Base-by-base conservation (phyloP, 192 early-diverging fungal species). In the Phlyctochytrium planicorne region DNA sequence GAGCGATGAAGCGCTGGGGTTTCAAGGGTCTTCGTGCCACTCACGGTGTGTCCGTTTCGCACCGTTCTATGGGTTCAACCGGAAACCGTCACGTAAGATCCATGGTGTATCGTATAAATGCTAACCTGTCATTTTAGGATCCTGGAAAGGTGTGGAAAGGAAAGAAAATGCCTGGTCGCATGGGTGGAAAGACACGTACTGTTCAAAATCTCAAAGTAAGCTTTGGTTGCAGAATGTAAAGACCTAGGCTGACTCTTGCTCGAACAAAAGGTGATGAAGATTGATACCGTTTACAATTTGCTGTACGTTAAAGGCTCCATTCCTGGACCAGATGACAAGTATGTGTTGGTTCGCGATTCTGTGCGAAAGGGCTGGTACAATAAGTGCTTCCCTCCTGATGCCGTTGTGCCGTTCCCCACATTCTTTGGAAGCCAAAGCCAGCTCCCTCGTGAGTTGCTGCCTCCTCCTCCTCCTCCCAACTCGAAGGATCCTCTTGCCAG, bases 111-210 rank as follows among this genome's bases (percentile, higher is more conserved):
- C n/a, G n/a, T n/a, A n/a, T n/a, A n/a, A n/a, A n/a, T n/a, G n/a
- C 30, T 61, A 6, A 31, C 25, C 31, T 23, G 24, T 10, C 20
- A 66, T 62, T n/a, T 52, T 53, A 85, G 74, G 82, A 87, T 68
- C 96, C 96, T 40, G 92, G 93, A 25, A 89, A 86, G 57, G 93
- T 97, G 50, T 95, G 91, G 72, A 92, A 92, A 67, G 96, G 96
- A 23, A 98, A 94, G 82, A 98, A 98, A 71, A 98, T 98, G 96
- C 88, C 95, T 23, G 96, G 96, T 52, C 88, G 91, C 27, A 92
- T 98, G 89, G 96, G 96, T 60, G 91, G 90, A 59, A 88, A 92
- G 53, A 89, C 77, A 67, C 74, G 82, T 0, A 95, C 94, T 1
- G 87, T 88, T 29, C 90, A 93, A 66, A 93, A 86, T 63, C 75